Evolutionary conservation across 2,329 filamentous ascomycete species (phyloP).

Genomic region (Trichoderma polysporum): DNA sequence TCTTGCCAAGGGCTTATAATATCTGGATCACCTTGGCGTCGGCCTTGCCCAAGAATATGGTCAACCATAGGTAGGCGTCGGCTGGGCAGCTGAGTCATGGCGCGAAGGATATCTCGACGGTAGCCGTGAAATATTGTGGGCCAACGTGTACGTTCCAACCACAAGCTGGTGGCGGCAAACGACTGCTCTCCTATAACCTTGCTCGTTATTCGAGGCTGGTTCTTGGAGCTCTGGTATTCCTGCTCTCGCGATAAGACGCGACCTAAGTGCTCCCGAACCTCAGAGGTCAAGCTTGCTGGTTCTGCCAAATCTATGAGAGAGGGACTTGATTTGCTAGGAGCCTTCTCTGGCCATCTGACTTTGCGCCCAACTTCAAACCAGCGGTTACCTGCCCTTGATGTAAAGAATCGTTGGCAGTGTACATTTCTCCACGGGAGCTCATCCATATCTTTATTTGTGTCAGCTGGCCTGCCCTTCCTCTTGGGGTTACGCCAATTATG

Average conservation of each 20-base stretch:
- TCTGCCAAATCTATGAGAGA: neutral
- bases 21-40: neutral
- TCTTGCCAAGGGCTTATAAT: neutral
- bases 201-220: neutral
- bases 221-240: neutral
- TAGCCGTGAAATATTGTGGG: slow-evolving; percentile 1
- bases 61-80: neutral
- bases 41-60: slow-evolving; percentile 7
- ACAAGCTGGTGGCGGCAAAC: slow-evolving; percentile 9
- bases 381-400: neutral
- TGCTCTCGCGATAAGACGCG: neutral
- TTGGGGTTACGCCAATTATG: too few relatives aligned
- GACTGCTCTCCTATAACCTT: slow-evolving; percentile 5
- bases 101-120: slow-evolving; percentile 3
- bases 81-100: slow-evolving; percentile 3
- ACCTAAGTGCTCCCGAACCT: neutral
- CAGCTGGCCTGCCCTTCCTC: neutral
- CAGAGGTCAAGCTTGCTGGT: neutral
- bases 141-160: slow-evolving; percentile 12
- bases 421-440: neutral
- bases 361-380: slow-evolving; percentile 10
- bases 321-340: neutral
- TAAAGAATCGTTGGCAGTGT: slow-evolving; percentile 12
- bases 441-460: neutral
- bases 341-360: neutral